Evolutionary conservation across 176 grass and related monocot species (phyloP).

Genomic region (Tuctoria greenei): DNA sequence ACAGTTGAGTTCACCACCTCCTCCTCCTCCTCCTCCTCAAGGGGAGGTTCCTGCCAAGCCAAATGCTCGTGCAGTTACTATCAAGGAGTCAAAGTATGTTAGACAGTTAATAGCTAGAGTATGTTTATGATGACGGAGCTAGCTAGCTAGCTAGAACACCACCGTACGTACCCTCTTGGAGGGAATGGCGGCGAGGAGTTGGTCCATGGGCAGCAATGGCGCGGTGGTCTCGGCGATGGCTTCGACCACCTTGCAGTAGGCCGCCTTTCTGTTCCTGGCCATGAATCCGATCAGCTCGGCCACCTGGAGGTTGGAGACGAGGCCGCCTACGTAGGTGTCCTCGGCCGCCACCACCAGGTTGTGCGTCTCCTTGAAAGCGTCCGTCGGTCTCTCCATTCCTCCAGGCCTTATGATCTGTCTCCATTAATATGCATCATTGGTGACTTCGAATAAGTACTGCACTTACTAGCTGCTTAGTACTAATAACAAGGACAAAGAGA

Average conservation of each 20-base stretch:
- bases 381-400: slow-evolving; percentile 93
- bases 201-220: slow-evolving; percentile 65
- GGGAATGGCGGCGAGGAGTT: slow-evolving; percentile 67
- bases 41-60: neutral
- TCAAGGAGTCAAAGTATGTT: neutral
- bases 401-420: slow-evolving; percentile 83
- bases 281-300: slow-evolving; percentile 84
- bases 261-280: slow-evolving; percentile 54
- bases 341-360: slow-evolving; percentile 73
- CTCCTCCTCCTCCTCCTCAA: neutral
- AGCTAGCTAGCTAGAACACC: no score
- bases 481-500: no score
- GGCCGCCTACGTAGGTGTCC: slow-evolving; percentile 83
- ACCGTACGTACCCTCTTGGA: slow-evolving; percentile 43
- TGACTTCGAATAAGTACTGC: no score
- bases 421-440: neutral
- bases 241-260: slow-evolving; percentile 83
- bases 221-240: slow-evolving; percentile 77
- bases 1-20: neutral
- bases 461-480: neutral
- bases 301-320: slow-evolving; percentile 90
- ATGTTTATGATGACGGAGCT: neutral
- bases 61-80: neutral
- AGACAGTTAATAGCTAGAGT: no score
- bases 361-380: slow-evolving; percentile 92